A percentile compares a stretch with the other conserved stretches of the same genome.
Evolutionary conservation across 2,329 filamentous ascomycete species (phyloP).

Genomic region (Incumbomyces delicatus): DNA sequence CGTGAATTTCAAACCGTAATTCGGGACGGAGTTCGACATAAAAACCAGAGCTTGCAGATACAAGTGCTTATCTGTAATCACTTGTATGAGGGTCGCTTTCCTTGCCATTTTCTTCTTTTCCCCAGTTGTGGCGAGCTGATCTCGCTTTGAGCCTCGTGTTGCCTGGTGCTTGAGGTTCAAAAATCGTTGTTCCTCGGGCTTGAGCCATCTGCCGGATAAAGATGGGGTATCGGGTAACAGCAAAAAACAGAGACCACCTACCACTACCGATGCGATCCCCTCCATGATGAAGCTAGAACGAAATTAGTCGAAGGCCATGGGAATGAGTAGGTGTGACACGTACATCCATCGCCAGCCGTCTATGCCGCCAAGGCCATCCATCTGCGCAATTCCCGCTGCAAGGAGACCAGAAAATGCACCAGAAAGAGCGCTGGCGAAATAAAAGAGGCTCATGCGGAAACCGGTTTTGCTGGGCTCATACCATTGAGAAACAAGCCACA

Average conservation of each 20-base stretch:
- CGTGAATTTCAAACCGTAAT: constrained; percentile 27
- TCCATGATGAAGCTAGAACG: constrained; percentile 41
- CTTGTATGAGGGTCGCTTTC: background rate
- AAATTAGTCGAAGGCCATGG: too few species aligned
- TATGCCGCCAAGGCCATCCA: constrained; percentile 55
- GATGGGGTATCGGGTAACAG: constrained; percentile 6
- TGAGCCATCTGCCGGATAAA: constrained; percentile 8
- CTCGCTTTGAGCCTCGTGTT: background rate
- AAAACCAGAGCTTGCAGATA: constrained; percentile 34
- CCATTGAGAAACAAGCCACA: constrained; percentile 4
- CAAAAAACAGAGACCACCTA: constrained; percentile 30
- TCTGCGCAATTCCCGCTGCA: constrained; percentile 37
- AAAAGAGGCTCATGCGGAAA: constrained; percentile 16
- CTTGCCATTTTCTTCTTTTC: background rate
- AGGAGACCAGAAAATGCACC: constrained; percentile 64
- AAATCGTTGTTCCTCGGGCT: constrained; percentile 5
- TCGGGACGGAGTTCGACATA: constrained; percentile 34
- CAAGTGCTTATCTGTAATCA: constrained; percentile 38
- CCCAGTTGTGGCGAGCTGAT: background rate
- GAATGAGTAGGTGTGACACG: background rate
- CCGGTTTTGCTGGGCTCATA: constrained; percentile 17
- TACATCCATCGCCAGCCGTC: constrained; percentile 60
- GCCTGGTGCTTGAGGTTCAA: constrained; percentile 7
- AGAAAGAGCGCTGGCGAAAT: constrained; percentile 50
- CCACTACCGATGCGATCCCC: constrained; percentile 47